phyloP scores from a whole-genome alignment of 352 stramenopile species.

The Blastocystis sp. region DNA sequence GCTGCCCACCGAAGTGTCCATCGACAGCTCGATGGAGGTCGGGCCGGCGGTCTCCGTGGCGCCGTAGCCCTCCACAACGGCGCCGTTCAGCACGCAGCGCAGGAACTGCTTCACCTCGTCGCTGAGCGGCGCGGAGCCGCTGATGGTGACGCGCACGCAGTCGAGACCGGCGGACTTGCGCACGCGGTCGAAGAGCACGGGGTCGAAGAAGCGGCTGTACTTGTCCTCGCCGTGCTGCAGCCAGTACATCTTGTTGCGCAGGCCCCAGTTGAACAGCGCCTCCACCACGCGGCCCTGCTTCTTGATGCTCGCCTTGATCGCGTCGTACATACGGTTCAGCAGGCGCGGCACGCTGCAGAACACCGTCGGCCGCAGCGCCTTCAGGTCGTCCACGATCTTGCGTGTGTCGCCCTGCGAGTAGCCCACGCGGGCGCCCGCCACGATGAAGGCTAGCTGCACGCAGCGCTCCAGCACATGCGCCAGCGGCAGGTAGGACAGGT shows the following conservation, averaged over 20 bases:
- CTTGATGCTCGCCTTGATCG: conserved; percentile 78
- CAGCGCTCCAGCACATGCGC: conserved; percentile 90
- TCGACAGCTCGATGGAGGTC: conserved; percentile 76
- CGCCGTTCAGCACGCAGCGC: conserved; percentile 82
- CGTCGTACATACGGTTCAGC: conserved; percentile 92
- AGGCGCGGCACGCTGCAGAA: conserved; percentile 87
- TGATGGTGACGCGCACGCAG: conserved; percentile 83
- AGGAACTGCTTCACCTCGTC: conserved; percentile 88
- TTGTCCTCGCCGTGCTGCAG: conserved; percentile 72
- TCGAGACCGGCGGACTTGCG: conserved; percentile 84
- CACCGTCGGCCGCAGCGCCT: conserved; percentile 84
- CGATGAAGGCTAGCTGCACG: conserved; percentile 78
- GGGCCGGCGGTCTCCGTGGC: conserved; percentile 86
- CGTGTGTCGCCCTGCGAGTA: conserved; percentile 85
- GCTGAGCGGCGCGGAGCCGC: conserved; percentile 86
- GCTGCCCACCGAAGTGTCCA: conserved; percentile 81
- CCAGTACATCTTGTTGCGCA: conserved; percentile 77
- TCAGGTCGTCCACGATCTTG: conserved; percentile 86
- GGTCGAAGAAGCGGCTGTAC: conserved; percentile 83
- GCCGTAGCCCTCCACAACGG: conserved; percentile 88
- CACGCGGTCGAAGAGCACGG: conserved; percentile 89
- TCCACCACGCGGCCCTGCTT: conserved; percentile 78
- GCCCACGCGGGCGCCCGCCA: conserved; percentile 80
- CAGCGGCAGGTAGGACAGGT: conserved; percentile 91
- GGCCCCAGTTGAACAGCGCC: conserved; percentile 82